Conservation (phyloP, 768 basidiomycete species). For the Lactifluus subvellereus region DNA sequence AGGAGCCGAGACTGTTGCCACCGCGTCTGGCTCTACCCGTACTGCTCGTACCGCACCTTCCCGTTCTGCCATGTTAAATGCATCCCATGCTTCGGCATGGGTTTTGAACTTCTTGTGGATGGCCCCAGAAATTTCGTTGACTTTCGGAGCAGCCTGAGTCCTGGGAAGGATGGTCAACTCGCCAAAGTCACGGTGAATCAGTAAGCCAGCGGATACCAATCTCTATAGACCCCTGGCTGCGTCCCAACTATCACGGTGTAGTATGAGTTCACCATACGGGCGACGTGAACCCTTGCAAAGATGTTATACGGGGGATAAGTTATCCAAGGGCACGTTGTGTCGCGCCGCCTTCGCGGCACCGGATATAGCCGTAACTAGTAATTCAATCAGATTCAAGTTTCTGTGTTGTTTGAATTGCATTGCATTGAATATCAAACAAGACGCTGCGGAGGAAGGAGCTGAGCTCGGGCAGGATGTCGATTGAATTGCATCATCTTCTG, state of each 20-base stretch:
- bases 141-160: constrained; percentile 11
- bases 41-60: not conserved
- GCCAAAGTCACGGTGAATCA: not conserved
- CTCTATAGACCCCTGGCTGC: constrained; percentile 4
- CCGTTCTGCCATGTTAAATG: constrained; percentile 1
- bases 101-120: constrained; percentile 16
- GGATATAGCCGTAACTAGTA: constrained; percentile 12
- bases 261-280: constrained; percentile 1
- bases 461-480: not conserved
- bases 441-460: not conserved
- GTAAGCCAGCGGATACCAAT: constrained; percentile 14
- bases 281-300: not conserved
- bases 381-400: not conserved
- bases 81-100: not conserved
- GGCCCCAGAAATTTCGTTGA: constrained; percentile 3
- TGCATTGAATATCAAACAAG: not conserved
- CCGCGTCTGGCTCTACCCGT: not conserved
- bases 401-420: not conserved
- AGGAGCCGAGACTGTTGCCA: not conserved
- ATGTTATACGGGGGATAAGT: no score
- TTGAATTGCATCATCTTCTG: not conserved
- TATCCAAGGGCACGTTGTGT: not conserved
- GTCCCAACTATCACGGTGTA: constrained; percentile 16
- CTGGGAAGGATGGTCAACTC: not conserved
- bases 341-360: constrained; percentile 8